A percentile compares a stretch with the other conserved stretches of the same genome.
Evolutionary conservation across 495 filamentous ascomycete genomes (phyloP).

Genomic region (Alectoria sarmentosa): DNA sequence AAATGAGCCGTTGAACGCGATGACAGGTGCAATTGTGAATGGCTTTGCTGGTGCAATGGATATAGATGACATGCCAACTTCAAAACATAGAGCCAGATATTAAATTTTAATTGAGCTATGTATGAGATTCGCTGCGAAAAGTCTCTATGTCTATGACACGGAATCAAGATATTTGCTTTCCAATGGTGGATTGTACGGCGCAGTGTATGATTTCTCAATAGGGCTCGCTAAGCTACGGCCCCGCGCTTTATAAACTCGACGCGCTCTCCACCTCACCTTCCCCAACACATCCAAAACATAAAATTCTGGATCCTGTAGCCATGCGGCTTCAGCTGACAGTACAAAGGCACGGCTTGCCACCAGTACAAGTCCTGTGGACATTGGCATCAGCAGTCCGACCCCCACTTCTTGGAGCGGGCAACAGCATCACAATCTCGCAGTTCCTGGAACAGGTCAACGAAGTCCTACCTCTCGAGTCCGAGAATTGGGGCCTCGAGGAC

Average conservation of each 20-base stretch:
- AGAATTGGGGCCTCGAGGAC: constrained; percentile 83
- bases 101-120: not conserved
- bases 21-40: constrained; percentile 18
- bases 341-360: constrained; percentile 71
- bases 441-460: constrained; percentile 80
- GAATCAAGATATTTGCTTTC: not conserved
- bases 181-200: not conserved
- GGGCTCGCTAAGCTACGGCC: not conserved
- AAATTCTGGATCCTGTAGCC: not conserved
- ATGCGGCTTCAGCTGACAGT: constrained; percentile 84
- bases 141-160: too few relatives aligned
- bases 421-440: constrained; percentile 63
- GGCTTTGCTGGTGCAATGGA: constrained; percentile 18
- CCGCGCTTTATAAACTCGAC: not conserved
- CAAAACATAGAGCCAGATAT: constrained; percentile 13
- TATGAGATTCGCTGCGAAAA: not conserved
- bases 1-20: not conserved
- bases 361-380: constrained; percentile 69
- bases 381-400: constrained; percentile 36
- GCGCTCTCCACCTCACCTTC: constrained; percentile 3
- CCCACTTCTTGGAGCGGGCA: constrained; percentile 44
- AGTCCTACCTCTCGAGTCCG: constrained; percentile 74
- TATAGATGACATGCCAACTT: constrained; percentile 6
- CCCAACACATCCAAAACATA: not conserved
- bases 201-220: not conserved